Conservation (phyloP, 352 stramenopile species). For the Phytophthora sp. region DNA sequence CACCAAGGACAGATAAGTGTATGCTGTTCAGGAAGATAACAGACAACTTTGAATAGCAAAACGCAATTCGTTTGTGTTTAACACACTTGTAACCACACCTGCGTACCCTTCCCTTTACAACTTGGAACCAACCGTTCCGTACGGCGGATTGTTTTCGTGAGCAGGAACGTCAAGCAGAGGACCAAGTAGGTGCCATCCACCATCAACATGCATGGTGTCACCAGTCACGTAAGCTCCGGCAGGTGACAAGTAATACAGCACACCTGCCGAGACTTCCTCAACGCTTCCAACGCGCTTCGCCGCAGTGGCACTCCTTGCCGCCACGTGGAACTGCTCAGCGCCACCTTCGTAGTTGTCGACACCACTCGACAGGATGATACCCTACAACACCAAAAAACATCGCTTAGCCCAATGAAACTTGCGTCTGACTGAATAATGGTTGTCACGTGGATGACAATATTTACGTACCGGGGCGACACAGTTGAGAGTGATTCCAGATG, state of each 20-base stretch:
- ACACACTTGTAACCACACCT: neutral
- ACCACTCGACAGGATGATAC: slow-evolving; percentile 79
- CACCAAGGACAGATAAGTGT: no score
- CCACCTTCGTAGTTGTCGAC: slow-evolving; percentile 92
- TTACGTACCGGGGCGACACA: slow-evolving; percentile 88
- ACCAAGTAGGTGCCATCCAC: slow-evolving; percentile 72
- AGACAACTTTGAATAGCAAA: no score
- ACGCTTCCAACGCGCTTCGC: slow-evolving; percentile 91
- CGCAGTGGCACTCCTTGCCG: slow-evolving; percentile 76
- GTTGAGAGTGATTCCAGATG: slow-evolving; percentile 92
- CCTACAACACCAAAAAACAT: slow-evolving; percentile 33
- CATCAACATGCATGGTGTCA: slow-evolving; percentile 89
- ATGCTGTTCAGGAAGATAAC: no score
- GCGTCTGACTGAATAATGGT: no score
- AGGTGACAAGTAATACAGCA: slow-evolving; percentile 91
- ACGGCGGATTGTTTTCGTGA: slow-evolving; percentile 81
- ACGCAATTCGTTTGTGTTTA: no score
- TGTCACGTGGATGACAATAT: no score
- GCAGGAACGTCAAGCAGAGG: slow-evolving; percentile 80
- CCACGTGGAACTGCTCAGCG: slow-evolving; percentile 83
- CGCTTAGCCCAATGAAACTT: slow-evolving; percentile 36
- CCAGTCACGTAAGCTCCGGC: slow-evolving; percentile 92
- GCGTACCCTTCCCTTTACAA: slow-evolving; percentile 34
- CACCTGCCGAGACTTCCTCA: slow-evolving; percentile 90
- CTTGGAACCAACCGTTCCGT: slow-evolving; percentile 65